Base-by-base conservation (phyloP, 139 green algal genomes). In the Desmodesmus armatus region DNA sequence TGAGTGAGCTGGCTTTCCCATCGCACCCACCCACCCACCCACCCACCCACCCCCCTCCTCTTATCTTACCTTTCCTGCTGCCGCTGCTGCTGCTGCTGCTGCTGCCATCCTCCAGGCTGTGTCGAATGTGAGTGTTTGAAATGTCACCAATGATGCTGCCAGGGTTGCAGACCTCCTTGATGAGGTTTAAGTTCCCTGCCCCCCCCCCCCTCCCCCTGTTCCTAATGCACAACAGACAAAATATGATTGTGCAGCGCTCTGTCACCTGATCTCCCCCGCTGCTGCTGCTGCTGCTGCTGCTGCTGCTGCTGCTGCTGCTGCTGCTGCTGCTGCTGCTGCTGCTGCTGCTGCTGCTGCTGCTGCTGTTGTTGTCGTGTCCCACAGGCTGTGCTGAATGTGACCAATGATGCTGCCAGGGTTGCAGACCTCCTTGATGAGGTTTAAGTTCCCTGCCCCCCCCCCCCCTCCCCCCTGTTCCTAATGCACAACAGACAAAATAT, bases 91-190 rank as follows among this genome's bases (percentile, higher is more conserved):
- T n/a, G n/a, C n/a, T n/a, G n/a, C n/a, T n/a, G n/a, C n/a, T n/a
- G n/a, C n/a, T n/a, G n/a, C 51, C 7, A 21, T 21, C 7, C 3
- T 62, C 19, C 51, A 29, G 51, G 2, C 19, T 21, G 5, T 7
- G 25, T 73, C 7, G 15, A 29, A 33, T 25, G 35, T n/a, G 43
- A 41, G 47, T 27, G 44, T 81, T 3, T 23, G 67, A 27, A 47
- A 17, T 5, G 74, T 67, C 47, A 81, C 74, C 3, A n/a, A 47
- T 35, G 74, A 81, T 43, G 74, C 74, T 1, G 29, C 21, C 1
- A 44, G 74, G n/a, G 74, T 67, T 15, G 74, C 74, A 9, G 74
- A 66, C 74, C 74, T 81, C 47, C 47, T 58, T 13, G 13, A 13
- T 15, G 47, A 23, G n/a, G 13, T 15, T 58, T 15, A 15, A 23